Evolutionary conservation across 169 alveolate species (phyloP), one percentile per base, ranked within the genome.

Genomic region (Cryptosporidium viatorum): DNA sequence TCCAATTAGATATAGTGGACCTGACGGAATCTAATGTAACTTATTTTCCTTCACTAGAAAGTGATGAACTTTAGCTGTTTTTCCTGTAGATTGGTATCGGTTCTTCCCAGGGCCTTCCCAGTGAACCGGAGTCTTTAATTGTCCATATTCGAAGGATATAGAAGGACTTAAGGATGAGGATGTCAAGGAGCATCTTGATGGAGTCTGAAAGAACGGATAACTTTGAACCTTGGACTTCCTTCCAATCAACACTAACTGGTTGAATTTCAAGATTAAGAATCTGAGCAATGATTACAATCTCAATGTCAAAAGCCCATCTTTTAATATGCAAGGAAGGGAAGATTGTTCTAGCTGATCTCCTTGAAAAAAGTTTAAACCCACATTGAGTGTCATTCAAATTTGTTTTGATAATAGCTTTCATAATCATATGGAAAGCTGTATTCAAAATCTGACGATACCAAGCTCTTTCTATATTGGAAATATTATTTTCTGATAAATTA

Each of bases 271-370:
- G 89, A 58, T 93, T 87, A 37, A 91, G 70, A 39, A 91, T 75
- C 33, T 89, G 91, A 37, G 94, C 85, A 48, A 96, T 87, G 86
- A 93, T 87, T 33, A 96, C 85, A 68, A 96, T 50, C 51, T 96
- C 98, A 33, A 95, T 95, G 92, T 96, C 97, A 91, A 96, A 96
- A 41, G 98, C 97, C 98, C 98, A 96, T 89, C 98, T 93, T 58
- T 93, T 95, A 70, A 94, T 86, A 86, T 96, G 97, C 39, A 92
- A 65, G 37, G 93, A 91, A 26, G 92, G 87, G 87, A 96, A 95
- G 35, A 96, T 84, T 4, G 59, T 62, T 70, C 93, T 84, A 0
- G 97, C 97, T 14, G 97, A 93, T 39, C 85, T 85, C 85, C 95
- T 86, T 29, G 97, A 93, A 87, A 96, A 96, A 70, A 96, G 85